A percentile compares a stretch with the other conserved stretches of the same genome.
Evolutionary conservation across 2,329 filamentous ascomycete genomes (phyloP).

Genomic region (Neospermospora avenae): DNA sequence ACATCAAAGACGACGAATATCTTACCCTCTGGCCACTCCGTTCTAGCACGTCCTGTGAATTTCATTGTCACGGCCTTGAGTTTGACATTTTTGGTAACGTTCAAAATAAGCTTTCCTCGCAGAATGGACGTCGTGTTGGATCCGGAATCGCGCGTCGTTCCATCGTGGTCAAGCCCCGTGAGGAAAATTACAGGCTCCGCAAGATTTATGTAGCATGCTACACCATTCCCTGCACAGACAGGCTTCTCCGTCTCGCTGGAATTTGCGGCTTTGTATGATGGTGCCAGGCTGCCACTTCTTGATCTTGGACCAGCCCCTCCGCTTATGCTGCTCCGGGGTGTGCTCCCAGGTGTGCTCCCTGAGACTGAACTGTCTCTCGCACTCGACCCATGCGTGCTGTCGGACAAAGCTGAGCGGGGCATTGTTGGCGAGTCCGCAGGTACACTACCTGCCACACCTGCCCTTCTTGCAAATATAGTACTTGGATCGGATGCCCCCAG

Average conservation of each 20-base stretch:
- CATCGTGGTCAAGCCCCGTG: conserved; percentile 66
- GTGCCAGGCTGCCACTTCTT: conserved; percentile 1
- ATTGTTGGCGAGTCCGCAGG: conserved; percentile 19
- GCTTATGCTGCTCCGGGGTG: neutral
- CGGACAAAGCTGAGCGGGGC: conserved; percentile 19
- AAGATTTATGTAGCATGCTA: conserved; percentile 69
- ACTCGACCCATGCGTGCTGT: conserved; percentile 5
- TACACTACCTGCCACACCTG: conserved; percentile 8
- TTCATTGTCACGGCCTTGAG: conserved; percentile 88
- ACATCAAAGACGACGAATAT: neutral
- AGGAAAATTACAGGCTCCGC: conserved; percentile 80
- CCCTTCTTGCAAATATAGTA: conserved; percentile 27
- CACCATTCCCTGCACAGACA: conserved; percentile 72
- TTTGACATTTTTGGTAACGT: conserved; percentile 85
- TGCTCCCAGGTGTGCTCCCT: neutral
- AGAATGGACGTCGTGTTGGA: conserved; percentile 66
- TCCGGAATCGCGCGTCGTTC: conserved; percentile 27
- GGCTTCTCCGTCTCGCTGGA: conserved; percentile 54
- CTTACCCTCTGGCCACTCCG: conserved; percentile 93
- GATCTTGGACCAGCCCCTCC: neutral
- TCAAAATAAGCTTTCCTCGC: conserved; percentile 76
- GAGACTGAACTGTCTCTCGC: conserved; percentile 5
- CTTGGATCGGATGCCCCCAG: conserved; percentile 21
- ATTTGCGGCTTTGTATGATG: conserved; percentile 1
- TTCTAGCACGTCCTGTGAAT: conserved; percentile 79